A percentile compares a stretch with the other conserved stretches of the same genome.
Evolutionary conservation across 345 rosid genomes (phyloP).

Genomic region (Citrus hindsii): DNA sequence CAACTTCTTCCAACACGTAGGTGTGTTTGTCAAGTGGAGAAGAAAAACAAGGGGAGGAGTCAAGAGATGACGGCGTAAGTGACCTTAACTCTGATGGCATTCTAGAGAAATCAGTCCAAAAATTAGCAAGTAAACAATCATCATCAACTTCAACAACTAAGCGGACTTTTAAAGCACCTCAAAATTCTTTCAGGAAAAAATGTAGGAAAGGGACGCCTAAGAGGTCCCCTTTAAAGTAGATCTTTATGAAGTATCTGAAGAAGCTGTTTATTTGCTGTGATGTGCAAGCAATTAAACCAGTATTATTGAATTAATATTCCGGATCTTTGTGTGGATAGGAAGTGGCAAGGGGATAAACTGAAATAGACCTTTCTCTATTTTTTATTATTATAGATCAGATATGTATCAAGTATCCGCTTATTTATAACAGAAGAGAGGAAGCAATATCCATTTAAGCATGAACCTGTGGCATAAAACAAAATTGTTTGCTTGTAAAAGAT

Average conservation of each 20-base stretch:
- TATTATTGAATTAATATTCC: not conserved
- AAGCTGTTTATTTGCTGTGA: not conserved
- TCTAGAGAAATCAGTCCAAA: not conserved
- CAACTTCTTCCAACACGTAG: not conserved
- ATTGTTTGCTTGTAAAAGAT: not conserved
- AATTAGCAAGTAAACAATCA: not conserved
- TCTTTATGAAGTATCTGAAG: not conserved
- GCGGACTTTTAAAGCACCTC: not conserved
- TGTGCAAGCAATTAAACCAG: no score
- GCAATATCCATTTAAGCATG: not conserved
- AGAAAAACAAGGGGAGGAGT: not conserved
- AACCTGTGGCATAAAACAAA: not conserved
- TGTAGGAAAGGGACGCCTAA: not conserved
- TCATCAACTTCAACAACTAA: not conserved
- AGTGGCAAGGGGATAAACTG: not conserved
- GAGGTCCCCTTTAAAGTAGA: constrained; percentile 12
- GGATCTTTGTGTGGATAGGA: not conserved
- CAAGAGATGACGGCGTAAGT: not conserved
- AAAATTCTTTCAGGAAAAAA: not conserved
- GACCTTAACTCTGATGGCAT: not conserved
- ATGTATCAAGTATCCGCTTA: not conserved
- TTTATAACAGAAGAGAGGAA: not conserved
- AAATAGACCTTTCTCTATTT: not conserved
- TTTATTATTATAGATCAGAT: not conserved
- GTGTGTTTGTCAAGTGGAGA: not conserved